These are phyloP conservation scores for Fusarium nygamai DNA, from an alignment of 2,329 filamentous ascomycete genomes.

Conservation along the genomic window DNA sequence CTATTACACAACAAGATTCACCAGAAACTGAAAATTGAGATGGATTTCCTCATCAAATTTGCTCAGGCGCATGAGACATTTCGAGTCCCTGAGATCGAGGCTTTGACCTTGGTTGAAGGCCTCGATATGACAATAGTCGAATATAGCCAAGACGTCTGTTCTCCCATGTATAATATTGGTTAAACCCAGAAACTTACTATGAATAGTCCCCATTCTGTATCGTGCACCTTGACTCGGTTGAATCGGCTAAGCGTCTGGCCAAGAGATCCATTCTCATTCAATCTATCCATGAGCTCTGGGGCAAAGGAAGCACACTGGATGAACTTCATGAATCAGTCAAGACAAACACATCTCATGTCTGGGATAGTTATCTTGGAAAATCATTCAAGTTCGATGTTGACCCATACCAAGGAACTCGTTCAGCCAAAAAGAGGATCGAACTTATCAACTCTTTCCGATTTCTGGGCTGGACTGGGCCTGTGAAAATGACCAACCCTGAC, in stretches of 20 bases:
- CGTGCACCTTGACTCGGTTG: constrained; percentile 72
- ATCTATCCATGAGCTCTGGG: constrained; percentile 92
- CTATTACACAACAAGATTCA: background rate
- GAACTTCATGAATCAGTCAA: constrained; percentile 74
- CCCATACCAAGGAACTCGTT: constrained; percentile 79
- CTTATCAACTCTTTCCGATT: constrained; percentile 87
- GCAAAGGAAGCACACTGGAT: constrained; percentile 71
- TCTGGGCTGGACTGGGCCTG: constrained; percentile 79
- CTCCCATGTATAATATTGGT: constrained; percentile 10
- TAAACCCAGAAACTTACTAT: constrained; percentile 29
- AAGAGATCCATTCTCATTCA: constrained; percentile 83
- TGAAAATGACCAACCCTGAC: constrained; percentile 78
- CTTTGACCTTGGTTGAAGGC: constrained; percentile 75
- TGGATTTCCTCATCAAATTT: constrained; percentile 90
- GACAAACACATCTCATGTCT: constrained; percentile 67
- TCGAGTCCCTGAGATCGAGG: constrained; percentile 82
- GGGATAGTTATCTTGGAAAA: constrained; percentile 69
- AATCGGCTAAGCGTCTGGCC: constrained; percentile 73
- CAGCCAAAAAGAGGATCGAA: constrained; percentile 68
- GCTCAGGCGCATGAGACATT: constrained; percentile 93
- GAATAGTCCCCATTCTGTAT: constrained; percentile 86
- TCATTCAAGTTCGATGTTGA: constrained; percentile 90
- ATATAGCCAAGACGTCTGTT: constrained; percentile 77
- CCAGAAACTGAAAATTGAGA: constrained; percentile 41
- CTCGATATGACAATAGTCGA: constrained; percentile 77